A percentile compares a stretch with the other conserved stretches of the same genome.
These are phyloP conservation scores for Vairimorpha necatrix DNA, from an alignment of 371 early-diverging fungal genomes.

Conservation along the genomic window DNA sequence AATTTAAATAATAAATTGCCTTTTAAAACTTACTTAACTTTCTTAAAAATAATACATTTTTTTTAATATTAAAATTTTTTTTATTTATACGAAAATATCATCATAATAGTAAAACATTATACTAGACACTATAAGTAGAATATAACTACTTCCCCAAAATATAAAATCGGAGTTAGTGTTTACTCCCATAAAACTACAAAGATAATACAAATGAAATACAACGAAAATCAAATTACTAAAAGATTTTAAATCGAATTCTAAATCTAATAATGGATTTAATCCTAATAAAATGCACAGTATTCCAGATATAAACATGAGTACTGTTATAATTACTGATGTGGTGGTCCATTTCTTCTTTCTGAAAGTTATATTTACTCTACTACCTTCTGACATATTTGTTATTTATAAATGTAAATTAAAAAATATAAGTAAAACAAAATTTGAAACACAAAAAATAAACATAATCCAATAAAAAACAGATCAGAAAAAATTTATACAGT, in stretches of 20 bases:
- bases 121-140: constrained; percentile 21
- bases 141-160: constrained; percentile 49
- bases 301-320: constrained; percentile 17
- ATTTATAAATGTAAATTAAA: neutral
- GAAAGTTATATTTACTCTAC: neutral
- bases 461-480: neutral
- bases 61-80: too few relatives aligned
- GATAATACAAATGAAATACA: constrained; percentile 46
- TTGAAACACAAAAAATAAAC: too few relatives aligned
- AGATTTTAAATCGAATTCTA: constrained; percentile 35
- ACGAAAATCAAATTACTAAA: constrained; percentile 45
- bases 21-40: too few relatives aligned
- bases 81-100: constrained; percentile 32
- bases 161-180: constrained; percentile 48
- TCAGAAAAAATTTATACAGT: neutral
- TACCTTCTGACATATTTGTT: neutral
- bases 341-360: constrained; percentile 35
- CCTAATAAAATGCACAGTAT: constrained; percentile 39
- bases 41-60: too few relatives aligned
- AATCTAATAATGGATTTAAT: constrained; percentile 44
- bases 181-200: constrained; percentile 40
- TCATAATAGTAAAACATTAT: constrained; percentile 51
- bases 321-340: constrained; percentile 24
- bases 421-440: neutral
- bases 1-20: neutral